Evolutionary conservation across 176 grass and related monocot species (phyloP).

Genomic region (Oryza coarctata): DNA sequence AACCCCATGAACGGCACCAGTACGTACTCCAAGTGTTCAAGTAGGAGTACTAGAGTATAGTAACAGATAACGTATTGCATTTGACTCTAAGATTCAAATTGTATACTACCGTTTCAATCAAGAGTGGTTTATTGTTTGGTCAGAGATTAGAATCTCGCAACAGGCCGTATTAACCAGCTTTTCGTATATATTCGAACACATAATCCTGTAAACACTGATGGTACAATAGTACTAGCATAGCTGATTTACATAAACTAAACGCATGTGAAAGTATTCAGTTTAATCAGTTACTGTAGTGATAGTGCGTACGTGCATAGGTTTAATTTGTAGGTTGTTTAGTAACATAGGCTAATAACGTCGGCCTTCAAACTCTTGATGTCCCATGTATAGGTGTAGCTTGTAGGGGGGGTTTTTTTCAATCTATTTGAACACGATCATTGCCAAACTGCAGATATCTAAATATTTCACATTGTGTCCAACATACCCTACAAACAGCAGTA

Average conservation of each 20-base stretch:
- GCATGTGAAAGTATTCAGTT: background rate
- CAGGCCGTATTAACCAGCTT: background rate
- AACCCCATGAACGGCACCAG: background rate
- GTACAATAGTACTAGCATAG: background rate
- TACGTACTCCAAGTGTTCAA: background rate
- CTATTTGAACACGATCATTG: background rate
- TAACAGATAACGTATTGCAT: background rate
- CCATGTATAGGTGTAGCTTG: too few relatives aligned
- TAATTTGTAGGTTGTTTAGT: background rate
- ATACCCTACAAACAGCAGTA: too few relatives aligned
- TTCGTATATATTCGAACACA: background rate
- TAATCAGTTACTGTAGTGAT: background rate
- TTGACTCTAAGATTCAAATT: conserved; percentile 2
- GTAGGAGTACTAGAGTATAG: background rate
- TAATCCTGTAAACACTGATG: background rate
- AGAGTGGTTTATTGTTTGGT: background rate
- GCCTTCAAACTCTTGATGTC: background rate
- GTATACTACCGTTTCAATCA: background rate
- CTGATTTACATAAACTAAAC: background rate
- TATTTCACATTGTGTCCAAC: too few relatives aligned
- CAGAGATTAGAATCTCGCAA: background rate
- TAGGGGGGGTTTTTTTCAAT: background rate
- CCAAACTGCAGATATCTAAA: too few relatives aligned
- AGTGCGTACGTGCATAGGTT: background rate
- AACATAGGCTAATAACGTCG: background rate